These are phyloP conservation scores for Setomelanomma holmii DNA, from an alignment of 2,329 filamentous ascomycete species.

Conservation along the genomic window DNA sequence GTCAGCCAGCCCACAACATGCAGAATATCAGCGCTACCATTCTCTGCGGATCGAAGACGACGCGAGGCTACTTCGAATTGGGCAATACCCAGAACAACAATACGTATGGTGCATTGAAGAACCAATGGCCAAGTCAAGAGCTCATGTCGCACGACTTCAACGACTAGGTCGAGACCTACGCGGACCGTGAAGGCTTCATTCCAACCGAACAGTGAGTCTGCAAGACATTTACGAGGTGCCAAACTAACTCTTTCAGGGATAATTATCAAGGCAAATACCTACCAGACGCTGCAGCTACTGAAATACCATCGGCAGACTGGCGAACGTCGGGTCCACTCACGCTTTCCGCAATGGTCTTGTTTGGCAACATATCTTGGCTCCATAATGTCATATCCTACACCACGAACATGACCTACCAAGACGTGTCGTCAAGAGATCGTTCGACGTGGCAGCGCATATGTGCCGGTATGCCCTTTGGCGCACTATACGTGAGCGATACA, in stretches of 20 bases:
- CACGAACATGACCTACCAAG: not conserved
- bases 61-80: slow-evolving; percentile 26
- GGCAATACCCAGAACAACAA: slow-evolving; percentile 12
- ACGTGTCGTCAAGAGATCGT: too few relatives aligned
- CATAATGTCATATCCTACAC: not conserved
- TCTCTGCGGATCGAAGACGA: slow-evolving; percentile 16
- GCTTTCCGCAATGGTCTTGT: not conserved
- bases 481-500: not conserved
- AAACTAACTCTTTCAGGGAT: not conserved
- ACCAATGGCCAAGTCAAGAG: slow-evolving; percentile 9
- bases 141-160: not conserved
- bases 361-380: slow-evolving; percentile 1
- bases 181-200: not conserved
- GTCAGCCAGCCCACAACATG: not conserved
- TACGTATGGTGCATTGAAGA: slow-evolving; percentile 8
- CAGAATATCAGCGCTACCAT: not conserved
- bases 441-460: not conserved
- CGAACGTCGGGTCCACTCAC: not conserved
- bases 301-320: not conserved
- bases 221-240: too few relatives aligned
- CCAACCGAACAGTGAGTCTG: not conserved
- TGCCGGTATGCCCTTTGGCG: slow-evolving; percentile 1
- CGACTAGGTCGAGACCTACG: not conserved
- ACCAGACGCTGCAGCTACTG: not conserved
- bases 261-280: not conserved